phyloP scores from a whole-genome alignment of 495 filamentous ascomycete species.

The Neurospora cerealis region DNA sequence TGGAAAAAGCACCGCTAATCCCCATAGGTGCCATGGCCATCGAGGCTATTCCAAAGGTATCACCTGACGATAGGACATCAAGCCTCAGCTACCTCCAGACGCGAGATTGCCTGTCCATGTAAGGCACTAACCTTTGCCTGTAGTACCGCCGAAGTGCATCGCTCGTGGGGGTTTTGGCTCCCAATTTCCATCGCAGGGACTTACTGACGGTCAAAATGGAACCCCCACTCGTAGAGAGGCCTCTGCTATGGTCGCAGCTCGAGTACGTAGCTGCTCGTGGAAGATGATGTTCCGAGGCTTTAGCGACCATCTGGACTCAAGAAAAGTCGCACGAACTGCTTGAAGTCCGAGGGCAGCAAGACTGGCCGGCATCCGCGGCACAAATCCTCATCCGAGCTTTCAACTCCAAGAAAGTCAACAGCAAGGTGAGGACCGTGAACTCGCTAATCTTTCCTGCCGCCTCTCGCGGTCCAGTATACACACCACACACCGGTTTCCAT shows the following conservation, averaged over 20 bases:
- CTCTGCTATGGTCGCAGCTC: not conserved
- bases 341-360: not conserved
- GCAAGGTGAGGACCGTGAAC: not conserved
- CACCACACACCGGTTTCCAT: not conserved
- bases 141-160: not conserved
- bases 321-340: not conserved
- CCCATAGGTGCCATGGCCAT: not conserved
- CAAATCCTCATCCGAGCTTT: not conserved
- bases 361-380: not conserved
- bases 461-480: not conserved
- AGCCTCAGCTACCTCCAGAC: not conserved
- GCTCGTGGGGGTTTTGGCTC: not conserved
- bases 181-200: not conserved
- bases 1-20: not conserved
- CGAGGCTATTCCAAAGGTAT: not conserved
- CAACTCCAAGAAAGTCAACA: not conserved
- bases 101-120: not conserved
- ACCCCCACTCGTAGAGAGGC: not conserved
- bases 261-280: not conserved
- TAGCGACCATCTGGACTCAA: not conserved
- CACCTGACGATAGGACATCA: not conserved
- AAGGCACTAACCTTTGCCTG: not conserved
- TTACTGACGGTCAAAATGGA: not conserved
- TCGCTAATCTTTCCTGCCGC: not conserved
- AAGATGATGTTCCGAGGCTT: not conserved